These are phyloP conservation scores for Apiotrichum sp. DNA, from an alignment of 1,284 basidiomycete genomes.

Conservation along the genomic window DNA sequence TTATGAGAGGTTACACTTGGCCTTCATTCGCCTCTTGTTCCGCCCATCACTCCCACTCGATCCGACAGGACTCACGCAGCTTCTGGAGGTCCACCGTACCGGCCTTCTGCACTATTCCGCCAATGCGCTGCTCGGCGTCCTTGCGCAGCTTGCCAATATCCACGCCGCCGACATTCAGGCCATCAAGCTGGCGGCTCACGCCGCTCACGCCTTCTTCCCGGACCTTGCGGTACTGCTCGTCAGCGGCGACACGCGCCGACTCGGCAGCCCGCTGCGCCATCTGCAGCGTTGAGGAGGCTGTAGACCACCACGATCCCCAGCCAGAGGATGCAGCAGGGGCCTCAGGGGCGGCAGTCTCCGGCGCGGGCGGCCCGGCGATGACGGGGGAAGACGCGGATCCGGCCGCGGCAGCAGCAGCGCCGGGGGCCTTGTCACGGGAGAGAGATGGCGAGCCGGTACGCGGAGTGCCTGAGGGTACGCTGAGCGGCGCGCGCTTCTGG, in stretches of 20 bases:
- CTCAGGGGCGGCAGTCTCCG: constrained; percentile 3
- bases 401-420: no score
- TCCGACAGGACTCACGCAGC: constrained; percentile 51
- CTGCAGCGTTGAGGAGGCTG: constrained; percentile 76
- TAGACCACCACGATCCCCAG: constrained; percentile 69
- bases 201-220: constrained; percentile 56
- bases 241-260: constrained; percentile 33
- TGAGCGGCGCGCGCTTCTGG: constrained; percentile 55
- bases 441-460: constrained; percentile 19
- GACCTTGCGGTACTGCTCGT: constrained; percentile 64
- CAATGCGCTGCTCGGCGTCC: constrained; percentile 46
- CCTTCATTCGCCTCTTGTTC: no score
- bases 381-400: no score
- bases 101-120: constrained; percentile 56
- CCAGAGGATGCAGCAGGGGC: constrained; percentile 7
- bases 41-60: no score
- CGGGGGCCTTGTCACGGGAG: no score
- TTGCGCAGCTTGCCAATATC: constrained; percentile 75
- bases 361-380: not conserved
- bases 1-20: no score
- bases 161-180: constrained; percentile 56
- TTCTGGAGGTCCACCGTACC: constrained; percentile 70
- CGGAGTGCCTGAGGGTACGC: constrained; percentile 7
- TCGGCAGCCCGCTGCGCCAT: constrained; percentile 73
- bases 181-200: constrained; percentile 22